phyloP scores from a whole-genome alignment of 2,329 filamentous ascomycete genomes.

The Penicillium sp. region DNA sequence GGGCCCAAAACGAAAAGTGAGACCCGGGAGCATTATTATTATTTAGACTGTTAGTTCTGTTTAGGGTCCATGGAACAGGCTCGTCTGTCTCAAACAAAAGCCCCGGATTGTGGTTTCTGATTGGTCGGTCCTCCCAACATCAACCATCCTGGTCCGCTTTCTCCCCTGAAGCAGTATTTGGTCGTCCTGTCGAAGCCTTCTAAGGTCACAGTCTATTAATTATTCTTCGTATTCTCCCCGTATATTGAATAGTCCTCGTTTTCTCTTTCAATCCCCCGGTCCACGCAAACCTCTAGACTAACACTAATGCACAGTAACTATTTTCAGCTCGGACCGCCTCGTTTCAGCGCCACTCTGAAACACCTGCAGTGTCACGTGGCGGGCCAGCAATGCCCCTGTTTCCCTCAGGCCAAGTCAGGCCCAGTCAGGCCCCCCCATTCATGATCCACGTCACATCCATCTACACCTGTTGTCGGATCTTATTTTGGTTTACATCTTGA shows the following conservation, averaged over 20 bases:
- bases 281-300: background rate
- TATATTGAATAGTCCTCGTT: background rate
- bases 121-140: background rate
- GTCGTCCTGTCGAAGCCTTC: slow-evolving; percentile 4
- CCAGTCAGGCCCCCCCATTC: background rate
- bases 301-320: background rate
- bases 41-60: too few relatives aligned
- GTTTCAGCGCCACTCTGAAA: slow-evolving; percentile 25
- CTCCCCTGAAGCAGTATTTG: slow-evolving; percentile 11
- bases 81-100: slow-evolving; percentile 24
- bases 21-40: too few relatives aligned
- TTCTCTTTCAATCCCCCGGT: background rate
- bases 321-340: slow-evolving; percentile 12
- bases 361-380: slow-evolving; percentile 23
- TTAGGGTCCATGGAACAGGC: slow-evolving; percentile 19
- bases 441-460: background rate
- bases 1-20: background rate
- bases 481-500: too few relatives aligned
- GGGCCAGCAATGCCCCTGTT: background rate
- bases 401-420: too few relatives aligned
- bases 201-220: background rate
- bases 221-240: background rate
- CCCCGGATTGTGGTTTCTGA: background rate
- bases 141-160: background rate
- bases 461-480: too few relatives aligned